Evolutionary conservation across 108 stramenopile genomes (phyloP), one percentile per base, ranked within the genome.

Genomic region (Nitzschia sp.): DNA sequence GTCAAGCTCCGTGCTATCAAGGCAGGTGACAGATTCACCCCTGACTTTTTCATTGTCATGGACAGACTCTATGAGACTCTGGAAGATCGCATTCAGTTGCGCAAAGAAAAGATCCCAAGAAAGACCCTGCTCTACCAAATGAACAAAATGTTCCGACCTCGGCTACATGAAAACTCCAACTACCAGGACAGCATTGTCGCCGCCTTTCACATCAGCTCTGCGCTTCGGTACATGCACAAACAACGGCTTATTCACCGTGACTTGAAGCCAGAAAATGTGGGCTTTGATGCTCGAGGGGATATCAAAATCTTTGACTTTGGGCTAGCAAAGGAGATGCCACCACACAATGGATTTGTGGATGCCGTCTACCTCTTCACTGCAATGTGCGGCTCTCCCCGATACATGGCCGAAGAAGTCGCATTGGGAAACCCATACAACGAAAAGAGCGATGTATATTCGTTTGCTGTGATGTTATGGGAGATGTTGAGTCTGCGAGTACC

Each of bases 361-460:
- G 38, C 38, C 2, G 57, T 40, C 0, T 92, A 85, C 78, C 65
- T 78, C 6, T 69, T 92, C 54, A 92, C 88, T 8, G 86, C 76
- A 22, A 68, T 76, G 40, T 85, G 83, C 12, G 91, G 91, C 24
- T 63, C 79, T 2, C 59, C 78, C 17, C 78, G 84, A 29, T 88
- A 83, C 56, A 83, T 84, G 83, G 80, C 83, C 5, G 79, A 79
- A 24, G 66, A 67, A 55, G 66, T 67, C 14, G 66, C 51, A 6
- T 38, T 53, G 11, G 51, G 51, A 34, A 22, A 38, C 20, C 1
- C 5, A 7, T 95, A 95, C 84, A 92, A 88, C 55, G 59, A 65
- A 22, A 74, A 71, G 41, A 84, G 76, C 3, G 93, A 95, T 63
- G 80, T 89, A 0, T 95, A 91, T 69, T 81, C 79, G 41, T 92